Percentiles rank a stretch among this genome's conserved stretches.
These are phyloP conservation scores for Fistulifera pelliculosa DNA, from an alignment of 108 stramenopile genomes.

Conservation along the genomic window DNA sequence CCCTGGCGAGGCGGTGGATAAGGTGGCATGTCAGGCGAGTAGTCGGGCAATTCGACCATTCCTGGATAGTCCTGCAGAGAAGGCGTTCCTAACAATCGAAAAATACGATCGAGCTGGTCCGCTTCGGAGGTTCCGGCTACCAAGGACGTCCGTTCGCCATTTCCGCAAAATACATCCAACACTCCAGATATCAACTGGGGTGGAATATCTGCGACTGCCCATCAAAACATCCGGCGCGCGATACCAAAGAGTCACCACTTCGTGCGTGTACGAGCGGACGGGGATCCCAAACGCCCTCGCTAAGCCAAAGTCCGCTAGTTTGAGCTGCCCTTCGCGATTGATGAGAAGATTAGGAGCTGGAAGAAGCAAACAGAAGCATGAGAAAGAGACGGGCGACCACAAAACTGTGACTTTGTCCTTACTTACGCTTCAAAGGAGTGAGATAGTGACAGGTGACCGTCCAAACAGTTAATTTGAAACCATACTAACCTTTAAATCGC, in stretches of 20 bases:
- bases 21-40: slow-evolving; percentile 61
- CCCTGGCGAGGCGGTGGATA: slow-evolving; percentile 79
- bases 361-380: neutral
- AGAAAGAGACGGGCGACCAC: neutral
- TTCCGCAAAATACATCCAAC: slow-evolving; percentile 98
- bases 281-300: slow-evolving; percentile 98
- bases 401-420: neutral
- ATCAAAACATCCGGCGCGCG: slow-evolving; percentile 97
- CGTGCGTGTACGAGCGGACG: slow-evolving; percentile 88
- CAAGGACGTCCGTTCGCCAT: slow-evolving; percentile 91
- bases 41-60: slow-evolving; percentile 89
- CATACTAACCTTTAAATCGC: slow-evolving; percentile 77
- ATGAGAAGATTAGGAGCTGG: slow-evolving; percentile 95
- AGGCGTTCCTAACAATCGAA: slow-evolving; percentile 84
- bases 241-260: slow-evolving; percentile 99
- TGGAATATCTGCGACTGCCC: slow-evolving; percentile 93
- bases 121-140: slow-evolving; percentile 85
- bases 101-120: slow-evolving; percentile 91
- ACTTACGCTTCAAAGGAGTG: too few relatives aligned
- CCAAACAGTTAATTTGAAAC: neutral
- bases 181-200: slow-evolving; percentile 98
- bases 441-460: too few relatives aligned
- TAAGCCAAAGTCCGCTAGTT: slow-evolving; percentile 99
- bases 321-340: slow-evolving; percentile 93
- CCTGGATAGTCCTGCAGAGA: slow-evolving; percentile 73